Conservation (phyloP, 495 filamentous ascomycete species). For the Penicilliopsis zonata region DNA sequence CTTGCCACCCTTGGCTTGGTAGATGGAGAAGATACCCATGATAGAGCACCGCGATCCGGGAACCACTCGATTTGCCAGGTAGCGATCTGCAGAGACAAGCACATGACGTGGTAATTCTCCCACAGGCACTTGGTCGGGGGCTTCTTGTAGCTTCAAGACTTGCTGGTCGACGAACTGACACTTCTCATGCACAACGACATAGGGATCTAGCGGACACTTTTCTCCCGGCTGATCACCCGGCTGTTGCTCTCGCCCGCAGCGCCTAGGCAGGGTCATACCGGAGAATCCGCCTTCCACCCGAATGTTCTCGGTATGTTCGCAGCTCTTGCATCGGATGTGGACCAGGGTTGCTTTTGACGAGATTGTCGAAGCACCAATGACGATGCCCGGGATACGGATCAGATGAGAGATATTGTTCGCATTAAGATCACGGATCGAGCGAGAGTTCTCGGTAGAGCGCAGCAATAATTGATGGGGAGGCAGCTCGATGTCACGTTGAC, state of each 20-base stretch:
- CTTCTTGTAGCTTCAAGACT: constrained; percentile 95
- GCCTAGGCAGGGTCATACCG: constrained; percentile 69
- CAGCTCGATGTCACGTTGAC: constrained; percentile 50
- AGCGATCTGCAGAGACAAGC: constrained; percentile 86
- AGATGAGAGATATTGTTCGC: constrained; percentile 89
- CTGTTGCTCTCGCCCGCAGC: constrained; percentile 50
- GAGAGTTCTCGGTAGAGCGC: constrained; percentile 79
- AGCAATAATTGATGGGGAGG: constrained; percentile 94
- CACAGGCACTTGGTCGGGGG: constrained; percentile 94
- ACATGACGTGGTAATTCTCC: constrained; percentile 94
- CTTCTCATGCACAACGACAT: constrained; percentile 89
- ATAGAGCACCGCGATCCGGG: constrained; percentile 90
- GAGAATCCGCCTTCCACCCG: constrained; percentile 73
- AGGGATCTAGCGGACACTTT: constrained; percentile 87
- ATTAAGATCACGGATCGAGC: constrained; percentile 88
- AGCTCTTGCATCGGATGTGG: constrained; percentile 81
- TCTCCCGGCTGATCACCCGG: constrained; percentile 46
- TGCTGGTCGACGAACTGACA: constrained; percentile 96
- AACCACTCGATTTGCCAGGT: constrained; percentile 91
- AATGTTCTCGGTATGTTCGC: constrained; percentile 59
- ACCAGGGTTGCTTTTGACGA: constrained; percentile 88
- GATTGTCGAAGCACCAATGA: constrained; percentile 93
- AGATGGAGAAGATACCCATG: constrained; percentile 97
- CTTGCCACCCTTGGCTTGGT: constrained; percentile 80
- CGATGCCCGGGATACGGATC: constrained; percentile 91